Evolutionary conservation across 1,139 yeast genomes (phyloP).

Genomic region (Pichia sorboxylosa): DNA sequence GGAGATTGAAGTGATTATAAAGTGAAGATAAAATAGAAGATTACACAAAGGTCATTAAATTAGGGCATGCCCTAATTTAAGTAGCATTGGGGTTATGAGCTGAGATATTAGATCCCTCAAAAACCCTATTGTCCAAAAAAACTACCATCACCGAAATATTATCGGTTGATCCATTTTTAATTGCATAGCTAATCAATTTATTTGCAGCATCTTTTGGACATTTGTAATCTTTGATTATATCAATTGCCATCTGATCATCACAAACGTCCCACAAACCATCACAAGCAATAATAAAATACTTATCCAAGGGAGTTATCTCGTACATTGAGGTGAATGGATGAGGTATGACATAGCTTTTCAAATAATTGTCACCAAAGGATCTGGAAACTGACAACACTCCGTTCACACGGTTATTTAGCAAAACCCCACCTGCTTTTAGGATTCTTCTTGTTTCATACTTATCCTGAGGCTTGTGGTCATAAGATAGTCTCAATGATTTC

Average conservation of each 20-base stretch:
- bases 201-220: slow-evolving; percentile 60
- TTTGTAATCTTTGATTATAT: slow-evolving; percentile 43
- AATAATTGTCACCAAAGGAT: slow-evolving; percentile 87
- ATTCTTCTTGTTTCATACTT: slow-evolving; percentile 64
- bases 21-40: too few species aligned
- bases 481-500: slow-evolving; percentile 64
- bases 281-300: slow-evolving; percentile 78
- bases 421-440: slow-evolving; percentile 68
- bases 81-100: too few species aligned
- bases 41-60: too few species aligned
- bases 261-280: slow-evolving; percentile 96
- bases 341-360: slow-evolving; percentile 83
- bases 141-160: slow-evolving; percentile 90
- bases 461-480: slow-evolving; percentile 93
- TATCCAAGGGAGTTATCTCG: slow-evolving; percentile 50
- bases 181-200: slow-evolving; percentile 54
- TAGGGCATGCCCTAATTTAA: too few species aligned
- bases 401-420: slow-evolving; percentile 84
- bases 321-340: slow-evolving; percentile 89
- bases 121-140: slow-evolving; percentile 24
- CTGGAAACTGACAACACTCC: slow-evolving; percentile 94
- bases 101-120: too few species aligned
- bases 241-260: slow-evolving; percentile 71
- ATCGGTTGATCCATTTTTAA: slow-evolving; percentile 75
- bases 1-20: too few species aligned